Conservation (phyloP, 805 yeast species). For the Nakazawaea pomicola region DNA sequence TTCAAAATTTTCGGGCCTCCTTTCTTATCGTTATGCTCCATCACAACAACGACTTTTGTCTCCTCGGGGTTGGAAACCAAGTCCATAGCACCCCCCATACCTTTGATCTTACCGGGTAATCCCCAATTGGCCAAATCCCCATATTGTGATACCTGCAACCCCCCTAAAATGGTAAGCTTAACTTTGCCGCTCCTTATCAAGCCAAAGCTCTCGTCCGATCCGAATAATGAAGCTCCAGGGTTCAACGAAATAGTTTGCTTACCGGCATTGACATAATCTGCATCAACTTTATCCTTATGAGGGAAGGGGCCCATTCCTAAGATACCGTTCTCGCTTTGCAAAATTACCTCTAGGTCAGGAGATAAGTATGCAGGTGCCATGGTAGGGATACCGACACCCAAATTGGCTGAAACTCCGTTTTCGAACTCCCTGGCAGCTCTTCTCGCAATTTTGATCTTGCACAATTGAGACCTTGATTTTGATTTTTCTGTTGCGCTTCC, state of each 20-base stretch:
- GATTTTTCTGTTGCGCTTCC: conserved; percentile 6
- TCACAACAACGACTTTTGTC: conserved; percentile 41
- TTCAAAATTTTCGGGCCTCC: conserved; percentile 42
- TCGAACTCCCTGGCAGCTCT: conserved; percentile 43
- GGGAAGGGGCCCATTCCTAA: conserved; percentile 47
- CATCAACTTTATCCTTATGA: conserved; percentile 34
- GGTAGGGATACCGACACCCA: conserved; percentile 50
- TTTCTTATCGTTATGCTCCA: conserved; percentile 43
- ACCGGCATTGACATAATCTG: conserved; percentile 47
- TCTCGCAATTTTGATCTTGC: conserved; percentile 31
- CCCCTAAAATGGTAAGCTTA: conserved; percentile 40
- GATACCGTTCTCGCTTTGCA: conserved; percentile 46
- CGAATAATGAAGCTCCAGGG: conserved; percentile 43
- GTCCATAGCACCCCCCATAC: conserved; percentile 55
- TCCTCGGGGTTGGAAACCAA: conserved; percentile 40
- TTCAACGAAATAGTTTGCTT: conserved; percentile 43
- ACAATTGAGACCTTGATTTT: conserved; percentile 10
- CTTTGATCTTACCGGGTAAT: conserved; percentile 44
- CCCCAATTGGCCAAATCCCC: conserved; percentile 54
- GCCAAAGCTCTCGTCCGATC: conserved; percentile 45
- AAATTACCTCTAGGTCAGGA: conserved; percentile 29
- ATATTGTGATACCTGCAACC: conserved; percentile 40
- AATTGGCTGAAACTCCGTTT: conserved; percentile 37
- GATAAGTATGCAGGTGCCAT: conserved; percentile 38
- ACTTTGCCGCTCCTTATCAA: conserved; percentile 45